Evolutionary conservation across 2,329 filamentous ascomycete species (phyloP).

Genomic region (Apiospora hydei): DNA sequence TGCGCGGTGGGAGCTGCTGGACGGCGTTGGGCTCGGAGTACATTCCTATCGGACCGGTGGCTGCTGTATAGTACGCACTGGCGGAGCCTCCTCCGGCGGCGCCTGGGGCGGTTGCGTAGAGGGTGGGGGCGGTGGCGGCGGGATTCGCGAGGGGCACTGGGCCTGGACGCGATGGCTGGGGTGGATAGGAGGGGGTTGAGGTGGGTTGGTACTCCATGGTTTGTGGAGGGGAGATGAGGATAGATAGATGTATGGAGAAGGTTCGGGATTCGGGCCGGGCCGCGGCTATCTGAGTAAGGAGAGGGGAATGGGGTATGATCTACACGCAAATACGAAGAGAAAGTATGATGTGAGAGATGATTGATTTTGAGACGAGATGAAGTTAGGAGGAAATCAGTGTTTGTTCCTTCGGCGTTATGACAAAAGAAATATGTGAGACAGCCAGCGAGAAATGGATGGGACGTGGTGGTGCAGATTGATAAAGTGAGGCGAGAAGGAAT

Average conservation of each 20-base stretch:
- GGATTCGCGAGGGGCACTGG: not conserved
- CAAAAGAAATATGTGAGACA: not conserved
- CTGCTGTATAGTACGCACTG: not conserved
- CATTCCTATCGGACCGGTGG: not conserved
- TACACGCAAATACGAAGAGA: too few species aligned
- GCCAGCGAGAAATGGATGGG: not conserved
- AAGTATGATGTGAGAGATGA: not conserved
- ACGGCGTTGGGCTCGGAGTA: not conserved
- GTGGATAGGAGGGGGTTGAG: not conserved
- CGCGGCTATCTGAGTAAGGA: not conserved
- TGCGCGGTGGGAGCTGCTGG: not conserved
- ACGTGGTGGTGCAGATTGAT: not conserved
- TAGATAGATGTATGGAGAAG: not conserved
- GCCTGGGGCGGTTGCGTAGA: not conserved
- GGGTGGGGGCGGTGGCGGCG: not conserved
- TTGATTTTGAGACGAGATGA: too few species aligned
- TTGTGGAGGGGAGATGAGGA: not conserved
- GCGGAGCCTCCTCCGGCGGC: too few species aligned
- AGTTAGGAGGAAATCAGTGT: not conserved
- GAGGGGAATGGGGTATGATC: not conserved
- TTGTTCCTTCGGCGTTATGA: not conserved
- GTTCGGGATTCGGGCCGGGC: not conserved
- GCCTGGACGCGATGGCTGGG: not conserved
- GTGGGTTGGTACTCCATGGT: constrained; percentile 31
- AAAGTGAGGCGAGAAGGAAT: constrained; percentile 4